These are phyloP conservation scores for Knufia petricola DNA, from an alignment of 2,329 filamentous ascomycete genomes.

Conservation along the genomic window DNA sequence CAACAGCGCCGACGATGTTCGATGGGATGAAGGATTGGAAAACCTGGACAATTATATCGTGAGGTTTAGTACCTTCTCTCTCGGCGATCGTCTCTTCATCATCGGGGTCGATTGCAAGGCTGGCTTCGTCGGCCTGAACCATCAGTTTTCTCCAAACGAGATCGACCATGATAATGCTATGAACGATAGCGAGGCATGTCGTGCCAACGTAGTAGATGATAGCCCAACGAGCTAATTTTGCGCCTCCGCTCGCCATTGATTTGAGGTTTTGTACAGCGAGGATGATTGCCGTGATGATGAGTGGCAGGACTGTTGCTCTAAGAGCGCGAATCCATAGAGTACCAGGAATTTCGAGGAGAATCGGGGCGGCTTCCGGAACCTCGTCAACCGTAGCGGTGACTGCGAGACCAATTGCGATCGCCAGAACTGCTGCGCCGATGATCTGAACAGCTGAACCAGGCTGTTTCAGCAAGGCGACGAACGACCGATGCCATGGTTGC, in stretches of 20 bases:
- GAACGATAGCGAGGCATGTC: conserved; percentile 41
- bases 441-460: conserved; percentile 43
- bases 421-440: conserved; percentile 40
- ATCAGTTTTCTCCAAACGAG: conserved; percentile 34
- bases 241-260: conserved; percentile 37
- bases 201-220: conserved; percentile 43
- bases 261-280: conserved; percentile 42
- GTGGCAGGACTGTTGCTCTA: conserved; percentile 43
- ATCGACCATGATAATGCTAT: conserved; percentile 39
- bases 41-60: conserved; percentile 40
- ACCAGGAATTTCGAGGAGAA: conserved; percentile 41
- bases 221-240: conserved; percentile 40
- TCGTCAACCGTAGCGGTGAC: conserved; percentile 36
- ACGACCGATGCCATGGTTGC: conserved; percentile 24
- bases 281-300: conserved; percentile 46
- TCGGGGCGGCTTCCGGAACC: conserved; percentile 35
- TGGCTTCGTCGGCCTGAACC: conserved; percentile 10
- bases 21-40: conserved; percentile 42
- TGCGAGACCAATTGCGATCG: conserved; percentile 41
- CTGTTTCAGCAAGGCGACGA: conserved; percentile 30
- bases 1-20: conserved; percentile 41
- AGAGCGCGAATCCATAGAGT: conserved; percentile 43
- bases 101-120: conserved; percentile 35
- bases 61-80: conserved; percentile 28
- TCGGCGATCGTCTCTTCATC: conserved; percentile 25